Base-by-base conservation (phyloP, 2,329 filamentous ascomycete species). In the Rachicladosporium sp. region DNA sequence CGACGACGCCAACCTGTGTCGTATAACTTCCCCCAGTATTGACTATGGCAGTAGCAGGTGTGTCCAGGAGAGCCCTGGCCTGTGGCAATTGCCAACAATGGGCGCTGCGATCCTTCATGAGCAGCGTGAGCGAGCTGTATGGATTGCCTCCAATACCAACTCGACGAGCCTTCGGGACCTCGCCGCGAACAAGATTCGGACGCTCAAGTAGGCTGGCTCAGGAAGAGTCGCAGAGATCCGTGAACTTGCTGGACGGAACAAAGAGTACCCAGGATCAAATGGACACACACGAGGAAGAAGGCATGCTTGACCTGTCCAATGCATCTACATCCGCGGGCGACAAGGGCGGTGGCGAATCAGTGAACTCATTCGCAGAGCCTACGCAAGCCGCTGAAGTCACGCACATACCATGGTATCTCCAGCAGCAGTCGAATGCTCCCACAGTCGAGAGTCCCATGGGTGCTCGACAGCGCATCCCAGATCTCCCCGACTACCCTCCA, bases 351-450 rank as follows among this genome's bases (percentile, higher is more conserved):
- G 23, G 23, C 23, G 7, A 27, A 4, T 27, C 23, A 27, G 23
- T 27, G 23, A 27, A 27, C 8, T 7, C 23, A 27, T 27, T 27
- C 23, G 31, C 29, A 31, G 29, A 35, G n/a, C 15, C 13, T 35
- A 29, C 34, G 33, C 35, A 37, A 37, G 33, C 27, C 13, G 31
- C 31, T 6, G 44, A 38, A 39, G 40, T 33, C 39, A 33, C 46
- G 47, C 39, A 42, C 11, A 40, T 77, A 6, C 84, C 84, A 4
- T 96, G 91, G 91, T 96, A 95, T 60, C 76, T 93, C 21, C 78
- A 91, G 55, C 41, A 52, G 11, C 48, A 54, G 19, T 44, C 52
- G 8, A 38, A 48, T 4, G 52, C 63, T 4, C 60, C 65, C 9
- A 52, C 58, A 39, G 55, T 62, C 27, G 55, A 64, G n/a, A 56